phyloP scores from a whole-genome alignment of 2,329 filamentous ascomycete species.

The Stemphylium lycopersici region DNA sequence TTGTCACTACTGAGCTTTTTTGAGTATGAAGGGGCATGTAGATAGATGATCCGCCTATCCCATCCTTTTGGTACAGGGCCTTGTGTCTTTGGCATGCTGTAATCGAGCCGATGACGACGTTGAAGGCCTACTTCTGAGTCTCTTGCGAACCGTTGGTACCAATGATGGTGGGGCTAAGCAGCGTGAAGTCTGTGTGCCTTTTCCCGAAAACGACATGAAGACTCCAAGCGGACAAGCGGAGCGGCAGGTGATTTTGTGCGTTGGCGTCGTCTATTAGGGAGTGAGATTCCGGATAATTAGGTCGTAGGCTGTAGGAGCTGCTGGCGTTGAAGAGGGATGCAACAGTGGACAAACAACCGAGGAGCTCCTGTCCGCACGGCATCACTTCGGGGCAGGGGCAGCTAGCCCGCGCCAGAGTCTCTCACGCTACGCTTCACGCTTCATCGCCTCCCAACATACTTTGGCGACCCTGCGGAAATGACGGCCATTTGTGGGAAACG shows the following conservation, averaged over 20 bases:
- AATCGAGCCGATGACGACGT: neutral
- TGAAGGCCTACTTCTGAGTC: neutral
- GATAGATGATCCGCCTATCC: conserved; percentile 35
- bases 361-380: conserved; percentile 5
- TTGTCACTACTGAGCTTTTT: conserved; percentile 36
- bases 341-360: neutral
- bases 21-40: conserved; percentile 40
- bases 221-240: neutral
- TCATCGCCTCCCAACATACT: neutral
- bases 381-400: conserved; percentile 8
- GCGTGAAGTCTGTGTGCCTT: neutral
- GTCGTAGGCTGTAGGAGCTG: neutral
- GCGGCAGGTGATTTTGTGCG: neutral
- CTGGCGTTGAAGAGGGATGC: neutral
- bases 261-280: neutral
- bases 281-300: neutral
- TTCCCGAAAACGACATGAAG: neutral
- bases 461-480: conserved; percentile 5
- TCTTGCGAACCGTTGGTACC: neutral
- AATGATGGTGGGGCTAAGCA: neutral
- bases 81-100: conserved; percentile 5
- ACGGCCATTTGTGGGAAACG: conserved; percentile 12
- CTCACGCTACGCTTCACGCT: conserved; percentile 1
- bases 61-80: conserved; percentile 39
- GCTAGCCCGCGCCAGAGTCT: conserved; percentile 1